These are phyloP conservation scores for Solanum habrochaites DNA, from an alignment of 257 asterid genomes.

Conservation along the genomic window DNA sequence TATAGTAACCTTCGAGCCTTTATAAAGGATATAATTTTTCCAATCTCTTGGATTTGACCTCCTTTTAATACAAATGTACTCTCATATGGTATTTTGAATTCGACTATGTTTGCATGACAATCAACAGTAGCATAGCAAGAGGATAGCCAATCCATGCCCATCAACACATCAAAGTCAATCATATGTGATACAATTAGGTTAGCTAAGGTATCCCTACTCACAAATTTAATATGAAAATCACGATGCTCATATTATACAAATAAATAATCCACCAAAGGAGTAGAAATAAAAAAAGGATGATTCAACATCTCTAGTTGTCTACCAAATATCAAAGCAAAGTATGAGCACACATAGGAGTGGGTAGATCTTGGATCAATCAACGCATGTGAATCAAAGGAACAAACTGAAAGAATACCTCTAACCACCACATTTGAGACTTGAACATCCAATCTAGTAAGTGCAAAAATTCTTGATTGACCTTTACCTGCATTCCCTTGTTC, in stretches of 20 bases:
- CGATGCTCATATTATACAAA: neutral
- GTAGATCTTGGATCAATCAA: neutral
- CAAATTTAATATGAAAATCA: neutral
- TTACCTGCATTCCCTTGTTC: neutral
- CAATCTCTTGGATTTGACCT: neutral
- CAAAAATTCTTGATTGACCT: neutral
- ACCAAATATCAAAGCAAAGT: neutral
- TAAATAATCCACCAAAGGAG: neutral
- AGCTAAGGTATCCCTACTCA: neutral
- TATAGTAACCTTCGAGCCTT: neutral
- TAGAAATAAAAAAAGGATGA: no score
- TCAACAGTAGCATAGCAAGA: neutral
- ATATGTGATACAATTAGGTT: no score
- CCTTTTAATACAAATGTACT: neutral
- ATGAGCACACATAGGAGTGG: neutral
- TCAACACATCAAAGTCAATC: neutral
- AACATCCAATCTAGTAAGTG: neutral
- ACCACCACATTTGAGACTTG: neutral
- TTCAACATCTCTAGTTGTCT: no score
- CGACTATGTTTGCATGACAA: neutral
- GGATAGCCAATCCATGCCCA: neutral
- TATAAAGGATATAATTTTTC: no score
- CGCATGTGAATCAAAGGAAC: neutral
- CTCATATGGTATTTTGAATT: neutral
- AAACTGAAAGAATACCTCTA: no score